Conservation (phyloP, 208 protist genomes). For the Trypanosoma avium region DNA sequence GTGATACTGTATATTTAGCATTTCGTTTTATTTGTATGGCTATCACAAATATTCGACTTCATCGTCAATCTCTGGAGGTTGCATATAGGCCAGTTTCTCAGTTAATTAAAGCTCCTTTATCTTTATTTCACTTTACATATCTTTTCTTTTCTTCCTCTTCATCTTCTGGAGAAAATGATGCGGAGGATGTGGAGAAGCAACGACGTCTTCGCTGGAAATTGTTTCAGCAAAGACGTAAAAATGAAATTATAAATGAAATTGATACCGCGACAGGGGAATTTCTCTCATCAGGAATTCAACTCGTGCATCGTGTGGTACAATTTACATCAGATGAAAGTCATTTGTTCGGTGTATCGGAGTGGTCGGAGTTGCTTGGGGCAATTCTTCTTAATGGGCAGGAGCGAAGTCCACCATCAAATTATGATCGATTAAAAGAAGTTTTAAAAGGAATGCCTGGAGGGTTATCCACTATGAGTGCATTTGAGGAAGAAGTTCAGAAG, state of each 20-base stretch:
- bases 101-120: conserved; percentile 50
- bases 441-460: conserved; percentile 30
- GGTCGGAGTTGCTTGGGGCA: conserved; percentile 65
- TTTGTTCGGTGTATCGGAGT: conserved; percentile 32
- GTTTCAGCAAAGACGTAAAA: conserved; percentile 3
- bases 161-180: conserved; percentile 17
- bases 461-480: conserved; percentile 24
- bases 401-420: conserved; percentile 55
- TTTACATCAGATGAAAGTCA: conserved; percentile 34
- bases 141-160: conserved; percentile 26
- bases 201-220: conserved; percentile 2
- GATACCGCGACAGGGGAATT: conserved; percentile 36
- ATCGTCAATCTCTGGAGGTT: conserved; percentile 24
- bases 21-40: conserved; percentile 54
- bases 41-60: conserved; percentile 35
- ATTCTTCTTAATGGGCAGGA: conserved; percentile 84
- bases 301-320: conserved; percentile 38
- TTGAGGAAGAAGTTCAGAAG: conserved; percentile 26
- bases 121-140: conserved; percentile 66
- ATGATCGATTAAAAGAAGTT: conserved; percentile 37
- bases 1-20: conserved; percentile 63
- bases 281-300: conserved; percentile 21
- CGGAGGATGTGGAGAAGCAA: conserved; percentile 26
- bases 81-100: conserved; percentile 47
- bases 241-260: conserved; percentile 7